phyloP scores from a whole-genome alignment of 257 asterid species.

The Forsythia viridissima region DNA sequence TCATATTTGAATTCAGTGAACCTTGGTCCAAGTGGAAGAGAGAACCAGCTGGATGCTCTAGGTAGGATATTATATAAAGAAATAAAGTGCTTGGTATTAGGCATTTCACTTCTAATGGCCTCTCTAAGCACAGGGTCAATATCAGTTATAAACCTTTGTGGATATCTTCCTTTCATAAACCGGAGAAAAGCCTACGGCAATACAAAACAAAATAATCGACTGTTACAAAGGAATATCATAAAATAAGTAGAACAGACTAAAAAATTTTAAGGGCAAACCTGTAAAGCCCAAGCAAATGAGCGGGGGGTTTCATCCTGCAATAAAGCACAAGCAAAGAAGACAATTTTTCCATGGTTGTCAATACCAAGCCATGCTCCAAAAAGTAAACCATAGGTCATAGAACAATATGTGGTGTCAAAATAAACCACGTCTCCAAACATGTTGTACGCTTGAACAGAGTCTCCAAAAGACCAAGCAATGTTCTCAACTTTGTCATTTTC shows the following conservation, averaged over 20 bases:
- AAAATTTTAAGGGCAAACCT: slow-evolving; percentile 36
- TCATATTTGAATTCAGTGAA: slow-evolving; percentile 51
- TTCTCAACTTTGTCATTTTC: slow-evolving; percentile 65
- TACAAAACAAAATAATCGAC: slow-evolving; percentile 27
- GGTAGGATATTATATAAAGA: slow-evolving; percentile 48
- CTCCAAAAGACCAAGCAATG: slow-evolving; percentile 66
- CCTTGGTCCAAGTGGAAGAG: slow-evolving; percentile 57
- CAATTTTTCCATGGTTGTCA: slow-evolving; percentile 54
- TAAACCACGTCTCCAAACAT: slow-evolving; percentile 64
- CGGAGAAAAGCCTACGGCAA: slow-evolving; percentile 56
- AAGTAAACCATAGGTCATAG: slow-evolving; percentile 46
- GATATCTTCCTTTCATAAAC: slow-evolving; percentile 61
- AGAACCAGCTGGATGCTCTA: slow-evolving; percentile 58
- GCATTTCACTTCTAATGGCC: slow-evolving; percentile 64
- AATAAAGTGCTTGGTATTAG: slow-evolving; percentile 60
- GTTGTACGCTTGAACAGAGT: slow-evolving; percentile 51
- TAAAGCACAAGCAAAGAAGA: slow-evolving; percentile 60
- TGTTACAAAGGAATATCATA: not conserved
- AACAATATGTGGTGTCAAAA: slow-evolving; percentile 59
- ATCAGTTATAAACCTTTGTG: slow-evolving; percentile 64
- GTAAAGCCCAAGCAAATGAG: slow-evolving; percentile 60
- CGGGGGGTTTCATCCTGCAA: slow-evolving; percentile 59
- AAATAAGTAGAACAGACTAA: slow-evolving; percentile 8
- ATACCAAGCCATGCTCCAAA: slow-evolving; percentile 72
- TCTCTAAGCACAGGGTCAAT: slow-evolving; percentile 56